Evolutionary conservation across 805 yeast genomes (phyloP).

Genomic region (Lipomyces japonicus): DNA sequence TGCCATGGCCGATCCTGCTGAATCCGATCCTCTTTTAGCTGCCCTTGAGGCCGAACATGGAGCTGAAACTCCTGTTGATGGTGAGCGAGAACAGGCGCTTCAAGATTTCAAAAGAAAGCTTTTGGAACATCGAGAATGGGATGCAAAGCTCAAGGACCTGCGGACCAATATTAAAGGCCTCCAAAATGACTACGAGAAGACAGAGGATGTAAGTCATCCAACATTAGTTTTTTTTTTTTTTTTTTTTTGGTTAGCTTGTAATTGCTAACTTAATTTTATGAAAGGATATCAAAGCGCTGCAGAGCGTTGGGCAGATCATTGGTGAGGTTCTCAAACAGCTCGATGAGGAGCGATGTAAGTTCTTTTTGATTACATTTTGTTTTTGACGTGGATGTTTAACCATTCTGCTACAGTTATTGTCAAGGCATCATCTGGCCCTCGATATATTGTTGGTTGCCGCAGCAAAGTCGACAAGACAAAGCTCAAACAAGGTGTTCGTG

Average conservation of each 20-base stretch:
- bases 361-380: not conserved
- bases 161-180: slow-evolving; percentile 78
- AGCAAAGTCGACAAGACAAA: slow-evolving; percentile 80
- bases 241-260: not conserved
- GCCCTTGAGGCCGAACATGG: slow-evolving; percentile 1
- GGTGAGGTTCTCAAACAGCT: slow-evolving; percentile 95
- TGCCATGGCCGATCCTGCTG: slow-evolving; percentile 21
- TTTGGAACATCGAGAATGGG: slow-evolving; percentile 92
- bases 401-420: slow-evolving; percentile 53
- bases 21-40: slow-evolving; percentile 18
- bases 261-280: not conserved
- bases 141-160: slow-evolving; percentile 78
- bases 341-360: slow-evolving; percentile 74
- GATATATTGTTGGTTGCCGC: slow-evolving; percentile 96
- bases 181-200: slow-evolving; percentile 80
- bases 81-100: slow-evolving; percentile 74
- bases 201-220: slow-evolving; percentile 60
- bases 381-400: slow-evolving; percentile 1
- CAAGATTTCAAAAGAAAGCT: slow-evolving; percentile 76
- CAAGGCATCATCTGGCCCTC: slow-evolving; percentile 94
- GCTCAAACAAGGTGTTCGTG: slow-evolving; percentile 90
- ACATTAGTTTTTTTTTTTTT: not conserved
- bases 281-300: slow-evolving; percentile 89
- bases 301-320: slow-evolving; percentile 93
- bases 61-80: slow-evolving; percentile 41